Percentiles rank a stretch among this genome's conserved stretches.
These are phyloP conservation scores for Oxytropis ochrocephala DNA, from an alignment of 306 rosid genomes.

Conservation along the genomic window DNA sequence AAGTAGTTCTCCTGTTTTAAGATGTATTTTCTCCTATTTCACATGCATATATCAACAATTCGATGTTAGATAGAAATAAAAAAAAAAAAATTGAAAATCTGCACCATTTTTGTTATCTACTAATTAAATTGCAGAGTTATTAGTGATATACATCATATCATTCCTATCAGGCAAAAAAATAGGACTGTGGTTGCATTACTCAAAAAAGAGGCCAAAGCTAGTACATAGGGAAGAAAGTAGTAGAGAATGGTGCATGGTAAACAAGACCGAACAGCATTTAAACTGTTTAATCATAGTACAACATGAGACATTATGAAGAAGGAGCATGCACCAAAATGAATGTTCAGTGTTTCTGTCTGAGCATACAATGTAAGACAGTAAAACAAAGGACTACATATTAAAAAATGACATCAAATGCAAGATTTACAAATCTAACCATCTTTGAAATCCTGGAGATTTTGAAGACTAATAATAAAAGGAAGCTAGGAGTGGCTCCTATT, in stretches of 20 bases:
- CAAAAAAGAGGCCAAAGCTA: background rate
- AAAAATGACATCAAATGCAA: background rate
- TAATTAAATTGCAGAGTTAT: background rate
- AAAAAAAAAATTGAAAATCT: background rate
- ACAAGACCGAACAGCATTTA: background rate
- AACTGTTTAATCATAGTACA: background rate
- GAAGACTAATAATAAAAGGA: background rate
- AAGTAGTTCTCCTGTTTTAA: background rate
- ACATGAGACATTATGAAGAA: background rate
- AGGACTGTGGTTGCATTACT: background rate
- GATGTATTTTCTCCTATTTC: background rate
- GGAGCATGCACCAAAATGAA: background rate
- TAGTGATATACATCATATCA: background rate
- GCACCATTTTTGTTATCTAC: background rate
- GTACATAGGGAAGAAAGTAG: background rate
- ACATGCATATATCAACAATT: background rate
- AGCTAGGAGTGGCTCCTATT: background rate
- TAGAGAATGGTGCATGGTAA: background rate
- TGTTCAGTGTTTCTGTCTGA: background rate
- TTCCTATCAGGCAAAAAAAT: background rate
- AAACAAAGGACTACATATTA: background rate
- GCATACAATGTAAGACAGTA: background rate
- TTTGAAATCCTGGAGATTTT: background rate
- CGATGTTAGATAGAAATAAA: background rate
- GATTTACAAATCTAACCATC: constrained; percentile 4